Evolutionary conservation across 2,329 filamentous ascomycete species (phyloP).

Genomic region (Dryadomyces quercus-mongolicae): DNA sequence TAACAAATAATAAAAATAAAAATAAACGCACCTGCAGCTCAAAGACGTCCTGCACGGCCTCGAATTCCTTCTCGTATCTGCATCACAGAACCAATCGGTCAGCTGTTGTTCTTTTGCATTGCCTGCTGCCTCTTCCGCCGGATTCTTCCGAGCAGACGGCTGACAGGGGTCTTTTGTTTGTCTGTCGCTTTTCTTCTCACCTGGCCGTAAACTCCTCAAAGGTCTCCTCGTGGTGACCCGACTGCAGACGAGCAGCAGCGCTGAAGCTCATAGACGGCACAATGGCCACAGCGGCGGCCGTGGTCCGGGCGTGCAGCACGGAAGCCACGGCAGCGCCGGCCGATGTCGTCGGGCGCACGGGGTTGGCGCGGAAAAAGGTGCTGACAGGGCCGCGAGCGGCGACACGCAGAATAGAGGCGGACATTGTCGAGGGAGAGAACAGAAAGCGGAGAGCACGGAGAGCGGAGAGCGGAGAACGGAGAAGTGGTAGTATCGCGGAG

Average conservation of each 20-base stretch:
- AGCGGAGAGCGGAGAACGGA: not conserved
- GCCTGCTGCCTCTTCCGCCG: not conserved
- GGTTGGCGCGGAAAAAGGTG: conserved; percentile 53
- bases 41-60: conserved; percentile 94
- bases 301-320: conserved; percentile 21
- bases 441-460: conserved; percentile 2
- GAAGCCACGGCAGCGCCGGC: conserved; percentile 33
- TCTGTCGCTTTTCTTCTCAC: conserved; percentile 36
- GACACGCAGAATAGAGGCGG: conserved; percentile 56
- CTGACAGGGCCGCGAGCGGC: conserved; percentile 54
- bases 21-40: conserved; percentile 80
- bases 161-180: not conserved
- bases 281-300: conserved; percentile 28
- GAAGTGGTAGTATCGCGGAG: not conserved
- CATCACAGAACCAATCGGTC: conserved; percentile 8
- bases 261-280: conserved; percentile 46
- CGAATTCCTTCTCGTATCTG: conserved; percentile 99
- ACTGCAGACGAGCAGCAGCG: conserved; percentile 44
- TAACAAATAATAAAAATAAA: too few species aligned
- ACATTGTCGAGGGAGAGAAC: conserved; percentile 19
- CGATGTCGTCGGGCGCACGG: conserved; percentile 37
- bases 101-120: conserved; percentile 3
- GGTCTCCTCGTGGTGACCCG: conserved; percentile 79
- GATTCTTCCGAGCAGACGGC: not conserved
- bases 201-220: conserved; percentile 98